Conservation (phyloP, 495 filamentous ascomycete species). For the Neurospora tetraspora region DNA sequence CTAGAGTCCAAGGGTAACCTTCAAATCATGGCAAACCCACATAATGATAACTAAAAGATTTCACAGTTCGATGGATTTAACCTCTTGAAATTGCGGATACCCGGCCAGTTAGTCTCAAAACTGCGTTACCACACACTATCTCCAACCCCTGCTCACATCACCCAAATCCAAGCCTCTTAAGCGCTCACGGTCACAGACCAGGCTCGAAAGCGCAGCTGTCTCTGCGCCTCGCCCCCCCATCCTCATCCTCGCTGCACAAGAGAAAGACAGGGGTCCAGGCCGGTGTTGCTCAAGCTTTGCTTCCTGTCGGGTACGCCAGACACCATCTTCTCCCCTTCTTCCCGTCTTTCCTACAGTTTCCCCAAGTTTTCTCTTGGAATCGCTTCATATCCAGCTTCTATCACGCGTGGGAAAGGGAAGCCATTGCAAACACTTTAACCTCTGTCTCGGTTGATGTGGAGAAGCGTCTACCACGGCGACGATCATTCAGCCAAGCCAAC, state of each 20-base stretch:
- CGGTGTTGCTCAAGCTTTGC: background rate
- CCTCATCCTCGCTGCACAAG: background rate
- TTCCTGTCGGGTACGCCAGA: background rate
- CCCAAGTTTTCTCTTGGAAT: background rate
- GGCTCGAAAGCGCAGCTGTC: slow-evolving; percentile 1
- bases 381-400: background rate
- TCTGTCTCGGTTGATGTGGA: background rate
- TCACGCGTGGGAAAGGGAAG: background rate
- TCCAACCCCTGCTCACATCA: background rate
- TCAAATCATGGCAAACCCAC: background rate
- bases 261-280: background rate
- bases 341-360: background rate
- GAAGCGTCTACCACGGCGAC: background rate
- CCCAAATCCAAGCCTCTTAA: background rate
- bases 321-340: background rate
- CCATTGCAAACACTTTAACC: background rate
- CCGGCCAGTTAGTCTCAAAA: background rate
- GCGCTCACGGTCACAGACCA: slow-evolving; percentile 2
- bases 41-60: background rate
- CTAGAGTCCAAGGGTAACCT: background rate
- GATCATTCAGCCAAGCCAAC: background rate
- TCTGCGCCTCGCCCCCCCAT: slow-evolving; percentile 1
- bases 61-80: background rate
- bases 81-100: background rate
- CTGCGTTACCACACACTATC: background rate